Base-by-base conservation (phyloP, 345 rosid genomes). In the Microthlaspi erraticum region DNA sequence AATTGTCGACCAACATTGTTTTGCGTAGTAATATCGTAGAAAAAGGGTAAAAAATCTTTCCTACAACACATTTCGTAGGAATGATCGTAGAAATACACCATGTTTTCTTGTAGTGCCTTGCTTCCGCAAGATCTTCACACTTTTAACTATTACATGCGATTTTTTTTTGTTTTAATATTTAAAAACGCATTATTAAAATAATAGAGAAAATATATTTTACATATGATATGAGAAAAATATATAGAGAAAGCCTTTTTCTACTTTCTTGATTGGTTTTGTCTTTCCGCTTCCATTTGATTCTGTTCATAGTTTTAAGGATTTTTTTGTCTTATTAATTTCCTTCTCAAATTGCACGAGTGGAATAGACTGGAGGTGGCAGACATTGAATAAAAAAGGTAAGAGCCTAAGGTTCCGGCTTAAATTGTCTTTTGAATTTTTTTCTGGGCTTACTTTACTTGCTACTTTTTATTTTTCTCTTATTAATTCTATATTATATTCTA, bases 261-360 rank as follows among this genome's bases (percentile, higher is more conserved):
- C 44, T 71, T 32, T 61, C 45, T 71, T 42, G n/a, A 54, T 71
- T 41, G 62, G 32, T 51, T 60, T 49, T 51, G 60, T 41, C 61
- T 51, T 61, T 52, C 68, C 56, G 53, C 46, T 68, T 36, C 11
- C 8, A 61, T 42, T 31, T 14, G 53, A 60, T 41, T 51, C 11
- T 31, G 58, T 70, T 49, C 14, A 39, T 16, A 17, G 16, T 19
- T 33, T 43, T 32, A 36, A 36, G 10, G n/a, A 20, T 38, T 5
- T 19, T 17, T n/a, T 3, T 48, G 7, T 58, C 11, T 58, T 46
- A 13, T 23, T 14, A 11, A 11, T 52, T 49, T 43, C 6, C 16
- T 63, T 33, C 13, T 49, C 43, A 62, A 43, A n/a, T 59, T 74
- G 78, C 78, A 74, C 68, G 74, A 74, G 73, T 68, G 78, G 73